Conservation (phyloP, 176 grass and related monocot species). For the Cenchrus purpureus region DNA sequence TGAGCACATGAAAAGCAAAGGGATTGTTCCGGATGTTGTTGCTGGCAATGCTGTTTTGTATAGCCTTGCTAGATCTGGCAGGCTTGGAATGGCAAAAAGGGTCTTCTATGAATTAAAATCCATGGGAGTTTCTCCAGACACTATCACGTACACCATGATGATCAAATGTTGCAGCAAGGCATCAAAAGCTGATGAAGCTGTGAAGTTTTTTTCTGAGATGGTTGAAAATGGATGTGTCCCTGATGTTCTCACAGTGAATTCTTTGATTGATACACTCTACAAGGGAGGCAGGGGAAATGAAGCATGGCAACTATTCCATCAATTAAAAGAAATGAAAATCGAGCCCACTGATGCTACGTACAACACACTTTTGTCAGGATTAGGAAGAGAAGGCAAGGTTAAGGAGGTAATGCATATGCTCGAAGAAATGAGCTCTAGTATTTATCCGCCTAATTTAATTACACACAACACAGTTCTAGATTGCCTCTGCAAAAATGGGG, state of each 20-base stretch:
- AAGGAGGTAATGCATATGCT: constrained; percentile 69
- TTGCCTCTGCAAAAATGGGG: constrained; percentile 93
- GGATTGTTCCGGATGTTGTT: constrained; percentile 75
- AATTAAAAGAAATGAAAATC: constrained; percentile 76
- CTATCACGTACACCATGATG: constrained; percentile 96
- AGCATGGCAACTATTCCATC: constrained; percentile 82
- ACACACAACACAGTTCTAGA: constrained; percentile 90
- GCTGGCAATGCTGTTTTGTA: constrained; percentile 84
- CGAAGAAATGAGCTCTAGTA: constrained; percentile 64
- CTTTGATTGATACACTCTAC: constrained; percentile 78
- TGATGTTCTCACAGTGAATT: constrained; percentile 78
- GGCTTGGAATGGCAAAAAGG: constrained; percentile 75
- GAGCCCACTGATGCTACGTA: constrained; percentile 74
- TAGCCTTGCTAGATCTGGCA: constrained; percentile 85
- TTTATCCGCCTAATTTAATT: constrained; percentile 70
- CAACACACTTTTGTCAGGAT: constrained; percentile 84
- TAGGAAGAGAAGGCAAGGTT: constrained; percentile 90
- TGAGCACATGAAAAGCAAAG: constrained; percentile 81
- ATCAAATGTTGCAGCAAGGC: constrained; percentile 93
- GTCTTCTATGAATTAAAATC: constrained; percentile 73
- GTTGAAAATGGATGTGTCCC: constrained; percentile 65
- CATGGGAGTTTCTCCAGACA: constrained; percentile 75
- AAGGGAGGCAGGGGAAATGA: constrained; percentile 73
- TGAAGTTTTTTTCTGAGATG: constrained; percentile 87
- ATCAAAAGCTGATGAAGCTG: constrained; percentile 69